phyloP scores from a whole-genome alignment of 2,329 filamentous ascomycete species.

The Neonectria sp. region DNA sequence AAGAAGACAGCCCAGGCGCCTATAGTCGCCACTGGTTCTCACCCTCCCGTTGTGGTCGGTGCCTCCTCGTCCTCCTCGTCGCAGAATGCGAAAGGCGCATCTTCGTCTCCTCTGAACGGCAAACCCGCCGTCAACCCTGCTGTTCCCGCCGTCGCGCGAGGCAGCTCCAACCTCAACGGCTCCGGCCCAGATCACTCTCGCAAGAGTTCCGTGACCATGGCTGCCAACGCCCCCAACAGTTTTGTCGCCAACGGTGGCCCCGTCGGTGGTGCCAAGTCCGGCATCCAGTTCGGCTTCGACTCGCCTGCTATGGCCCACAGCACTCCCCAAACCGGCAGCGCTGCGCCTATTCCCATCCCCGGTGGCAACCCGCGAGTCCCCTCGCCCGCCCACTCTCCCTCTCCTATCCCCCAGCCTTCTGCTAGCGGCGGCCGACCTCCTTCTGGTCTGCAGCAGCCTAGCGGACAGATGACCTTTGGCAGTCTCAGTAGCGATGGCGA shows the following conservation, averaged over 20 bases:
- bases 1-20: constrained; percentile 75
- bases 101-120: constrained; percentile 88
- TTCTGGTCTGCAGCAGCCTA: constrained; percentile 78
- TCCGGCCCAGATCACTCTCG: constrained; percentile 79
- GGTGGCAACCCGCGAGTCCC: constrained; percentile 77
- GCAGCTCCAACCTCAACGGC: constrained; percentile 78
- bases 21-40: constrained; percentile 72
- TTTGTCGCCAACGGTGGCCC: constrained; percentile 83
- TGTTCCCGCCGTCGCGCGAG: constrained; percentile 76
- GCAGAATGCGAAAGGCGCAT: constrained; percentile 74
- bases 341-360: constrained; percentile 75
- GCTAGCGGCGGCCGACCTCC: constrained; percentile 90
- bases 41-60: constrained; percentile 68
- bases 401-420: constrained; percentile 91
- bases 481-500: constrained; percentile 86
- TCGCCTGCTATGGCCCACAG: constrained; percentile 78
- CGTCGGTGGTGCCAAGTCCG: constrained; percentile 70
- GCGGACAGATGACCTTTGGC: constrained; percentile 82
- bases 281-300: constrained; percentile 88
- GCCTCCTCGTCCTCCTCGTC: constrained; percentile 64
- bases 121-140: constrained; percentile 80
- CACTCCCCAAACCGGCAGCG: constrained; percentile 71
- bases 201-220: constrained; percentile 94
- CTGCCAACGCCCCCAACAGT: constrained; percentile 82
- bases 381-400: constrained; percentile 90